Conservation (phyloP, 768 basidiomycete species). For the Tubosaeta brunneosetosa region DNA sequence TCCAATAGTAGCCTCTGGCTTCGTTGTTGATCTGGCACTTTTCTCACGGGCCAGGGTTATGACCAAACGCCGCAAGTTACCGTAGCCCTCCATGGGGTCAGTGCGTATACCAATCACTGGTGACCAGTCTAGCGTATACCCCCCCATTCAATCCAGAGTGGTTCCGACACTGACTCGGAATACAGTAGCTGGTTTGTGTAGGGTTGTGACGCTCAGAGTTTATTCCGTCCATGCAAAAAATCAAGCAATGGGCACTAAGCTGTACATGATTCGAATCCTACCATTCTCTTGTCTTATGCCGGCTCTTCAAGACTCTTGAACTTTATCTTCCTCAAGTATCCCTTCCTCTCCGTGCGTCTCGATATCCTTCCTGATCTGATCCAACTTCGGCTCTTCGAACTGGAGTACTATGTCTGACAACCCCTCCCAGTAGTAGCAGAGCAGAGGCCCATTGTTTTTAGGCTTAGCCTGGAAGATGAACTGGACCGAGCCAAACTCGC, state of each 20-base stretch:
- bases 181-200: too few relatives aligned
- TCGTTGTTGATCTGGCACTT: neutral
- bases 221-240: too few relatives aligned
- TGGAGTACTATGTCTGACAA: neutral
- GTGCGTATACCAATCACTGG: too few relatives aligned
- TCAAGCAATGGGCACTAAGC: too few relatives aligned
- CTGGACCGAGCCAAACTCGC: neutral
- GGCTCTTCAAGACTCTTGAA: neutral
- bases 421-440: neutral
- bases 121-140: too few relatives aligned
- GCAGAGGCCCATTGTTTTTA: neutral
- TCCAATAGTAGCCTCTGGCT: neutral
- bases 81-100: too few relatives aligned
- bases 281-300: neutral
- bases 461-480: neutral
- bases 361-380: neutral
- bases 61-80: too few relatives aligned
- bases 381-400: neutral
- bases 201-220: too few relatives aligned
- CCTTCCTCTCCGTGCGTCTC: neutral
- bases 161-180: too few relatives aligned
- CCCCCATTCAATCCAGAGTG: too few relatives aligned
- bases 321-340: neutral
- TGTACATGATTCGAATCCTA: neutral
- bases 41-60: too few relatives aligned